These are phyloP conservation scores for Pigoraptor vietnamica DNA, from an alignment of 78 protist genomes.

Conservation along the genomic window DNA sequence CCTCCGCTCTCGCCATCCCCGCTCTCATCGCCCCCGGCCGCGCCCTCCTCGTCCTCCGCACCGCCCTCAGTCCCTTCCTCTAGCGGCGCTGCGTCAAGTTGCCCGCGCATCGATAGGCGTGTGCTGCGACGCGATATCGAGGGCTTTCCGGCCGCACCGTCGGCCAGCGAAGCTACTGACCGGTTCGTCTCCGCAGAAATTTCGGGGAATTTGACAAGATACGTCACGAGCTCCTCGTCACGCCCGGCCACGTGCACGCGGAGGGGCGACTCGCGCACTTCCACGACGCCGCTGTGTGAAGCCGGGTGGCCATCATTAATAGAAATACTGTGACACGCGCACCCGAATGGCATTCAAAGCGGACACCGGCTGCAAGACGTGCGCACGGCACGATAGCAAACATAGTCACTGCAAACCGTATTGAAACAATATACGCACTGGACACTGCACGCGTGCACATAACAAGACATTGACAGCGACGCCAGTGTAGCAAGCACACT, in stretches of 20 bases:
- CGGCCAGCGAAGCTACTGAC: not conserved
- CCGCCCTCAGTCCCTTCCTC: not conserved
- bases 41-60: not conserved
- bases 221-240: not conserved
- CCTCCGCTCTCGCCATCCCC: too few relatives aligned
- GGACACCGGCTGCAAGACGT: too few relatives aligned
- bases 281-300: not conserved
- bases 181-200: too few relatives aligned
- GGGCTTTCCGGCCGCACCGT: not conserved
- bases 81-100: not conserved
- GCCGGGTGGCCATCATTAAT: not conserved
- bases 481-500: not conserved
- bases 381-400: too few relatives aligned
- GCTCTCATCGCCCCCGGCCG: not conserved
- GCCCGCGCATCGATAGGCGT: not conserved
- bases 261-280: not conserved
- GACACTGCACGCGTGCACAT: not conserved
- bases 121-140: not conserved
- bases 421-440: not conserved
- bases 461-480: not conserved
- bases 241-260: not conserved
- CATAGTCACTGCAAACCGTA: too few relatives aligned
- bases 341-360: not conserved
- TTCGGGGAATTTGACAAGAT: not conserved
- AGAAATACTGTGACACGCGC: too few relatives aligned